Base-by-base conservation (phyloP, 2,329 filamentous ascomycete species). In the Exophiala mesophila region DNA sequence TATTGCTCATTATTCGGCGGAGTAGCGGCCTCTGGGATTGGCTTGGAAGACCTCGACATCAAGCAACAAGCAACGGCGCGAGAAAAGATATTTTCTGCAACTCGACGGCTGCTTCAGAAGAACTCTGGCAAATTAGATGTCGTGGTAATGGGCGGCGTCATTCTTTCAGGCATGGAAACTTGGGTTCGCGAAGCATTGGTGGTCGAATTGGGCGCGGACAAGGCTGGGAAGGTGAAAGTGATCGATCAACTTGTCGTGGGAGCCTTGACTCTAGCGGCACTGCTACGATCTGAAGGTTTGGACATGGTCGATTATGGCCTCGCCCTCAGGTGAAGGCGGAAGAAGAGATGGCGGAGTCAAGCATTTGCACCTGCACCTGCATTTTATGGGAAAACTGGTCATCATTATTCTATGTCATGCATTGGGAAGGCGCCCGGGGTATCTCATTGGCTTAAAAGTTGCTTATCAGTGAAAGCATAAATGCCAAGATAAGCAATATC, bases 141-240 rank as follows among this genome's bases (percentile, higher is more conserved):
- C 12, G 33, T 44, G 20, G 33, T 34, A 7, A 34, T 44, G 19
- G 41, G 41, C 17, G 41, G 41, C 26, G 41, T 44, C 9, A 44
- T 44, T 18, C 17, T 44, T 5, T 37, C 18, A 5, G 41, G 41
- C 7, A 39, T 33, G 28, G 41, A 44, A 28, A 5, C 13, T 21
- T 30, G 17, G 17, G 26, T 39, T 5, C 10, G 15, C 8, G 26
- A 44, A 15, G 13, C 26, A 24, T 38, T 26, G 32, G 18, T 32
- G 20, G 26, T 26, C 33, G 35, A 44, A 29, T 26, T 43, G 3
- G 40, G 34, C n/a, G n/a, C 3, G 12, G 35, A 38, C 12, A 23
- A 17, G 16, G 29, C 20, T n/a, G 19, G 12, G 26, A 15, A 32
- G 15, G 26, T 44, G 2, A 31, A 24, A 4, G 21, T 44, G 6